phyloP scores from a whole-genome alignment of 2,329 filamentous ascomycete species.

The Sclerotinia borealis region DNA sequence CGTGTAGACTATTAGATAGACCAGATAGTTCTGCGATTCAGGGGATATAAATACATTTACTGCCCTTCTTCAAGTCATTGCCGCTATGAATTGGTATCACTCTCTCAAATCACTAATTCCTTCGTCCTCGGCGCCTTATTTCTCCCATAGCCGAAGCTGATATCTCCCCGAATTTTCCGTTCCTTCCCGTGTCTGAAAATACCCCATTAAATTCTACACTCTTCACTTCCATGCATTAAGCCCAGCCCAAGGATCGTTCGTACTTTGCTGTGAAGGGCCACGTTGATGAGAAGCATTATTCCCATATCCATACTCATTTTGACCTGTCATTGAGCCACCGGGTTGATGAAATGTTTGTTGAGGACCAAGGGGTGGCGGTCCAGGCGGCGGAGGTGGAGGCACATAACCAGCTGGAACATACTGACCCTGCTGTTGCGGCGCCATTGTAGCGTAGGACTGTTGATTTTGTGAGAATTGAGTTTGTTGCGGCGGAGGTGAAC shows the following conservation, averaged over 20 bases:
- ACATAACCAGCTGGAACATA: slow-evolving; percentile 57
- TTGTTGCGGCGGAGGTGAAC: slow-evolving; percentile 61
- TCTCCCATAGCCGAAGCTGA: not conserved
- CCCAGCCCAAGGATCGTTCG: slow-evolving; percentile 62
- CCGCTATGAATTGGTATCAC: slow-evolving; percentile 3
- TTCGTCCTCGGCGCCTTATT: not conserved
- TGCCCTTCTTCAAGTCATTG: not conserved
- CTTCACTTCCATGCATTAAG: slow-evolving; percentile 36
- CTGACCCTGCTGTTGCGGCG: slow-evolving; percentile 36
- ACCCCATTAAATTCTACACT: not conserved
- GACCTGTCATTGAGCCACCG: slow-evolving; percentile 41
- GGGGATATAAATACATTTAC: slow-evolving; percentile 6
- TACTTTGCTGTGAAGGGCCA: slow-evolving; percentile 28
- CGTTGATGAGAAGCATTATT: slow-evolving; percentile 34
- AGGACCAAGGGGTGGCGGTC: slow-evolving; percentile 48
- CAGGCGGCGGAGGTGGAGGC: slow-evolving; percentile 60
- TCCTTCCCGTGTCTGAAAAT: not conserved
- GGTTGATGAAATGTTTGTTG: slow-evolving; percentile 43
- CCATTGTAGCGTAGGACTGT: slow-evolving; percentile 26
- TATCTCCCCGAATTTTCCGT: not conserved
- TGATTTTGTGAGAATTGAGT: slow-evolving; percentile 28
- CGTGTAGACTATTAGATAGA: not conserved
- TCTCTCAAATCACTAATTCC: not conserved
- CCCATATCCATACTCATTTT: slow-evolving; percentile 49
- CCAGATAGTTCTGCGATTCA: not conserved